Percentiles rank a stretch among this genome's conserved stretches.
phyloP scores from a whole-genome alignment of 2,329 filamentous ascomycete genomes.

The Fusarium palustre region DNA sequence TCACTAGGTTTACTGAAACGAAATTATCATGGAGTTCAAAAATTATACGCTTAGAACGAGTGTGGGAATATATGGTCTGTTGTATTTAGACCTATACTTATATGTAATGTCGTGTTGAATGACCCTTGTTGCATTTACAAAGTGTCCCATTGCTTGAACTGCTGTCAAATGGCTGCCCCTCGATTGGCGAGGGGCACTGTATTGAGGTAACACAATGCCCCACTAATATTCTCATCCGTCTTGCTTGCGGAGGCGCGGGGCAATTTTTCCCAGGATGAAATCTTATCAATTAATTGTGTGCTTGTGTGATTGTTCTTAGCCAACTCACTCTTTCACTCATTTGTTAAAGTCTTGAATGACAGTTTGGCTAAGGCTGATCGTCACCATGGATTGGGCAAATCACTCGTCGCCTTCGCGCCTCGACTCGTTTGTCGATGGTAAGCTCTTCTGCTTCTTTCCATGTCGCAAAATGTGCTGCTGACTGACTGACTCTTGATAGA shows the following conservation, averaged over 20 bases:
- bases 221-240: slow-evolving; percentile 35
- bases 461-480: slow-evolving; percentile 19
- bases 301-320: slow-evolving; percentile 9
- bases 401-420: slow-evolving; percentile 43
- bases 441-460: slow-evolving; percentile 3
- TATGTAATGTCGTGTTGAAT: neutral
- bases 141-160: neutral
- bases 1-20: too few relatives aligned
- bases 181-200: slow-evolving; percentile 38
- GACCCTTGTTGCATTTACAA: neutral
- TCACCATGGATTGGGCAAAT: slow-evolving; percentile 45
- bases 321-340: neutral
- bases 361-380: slow-evolving; percentile 23
- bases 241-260: slow-evolving; percentile 37
- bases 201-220: slow-evolving; percentile 34
- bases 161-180: slow-evolving; percentile 40
- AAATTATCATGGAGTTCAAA: neutral
- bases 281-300: slow-evolving; percentile 26
- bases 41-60: neutral
- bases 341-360: neutral
- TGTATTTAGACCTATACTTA: neutral
- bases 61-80: neutral
- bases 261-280: slow-evolving; percentile 43
- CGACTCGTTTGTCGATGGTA: slow-evolving; percentile 44
- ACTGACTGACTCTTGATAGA: slow-evolving; percentile 44